Evolutionary conservation across 2,329 filamentous ascomycete genomes (phyloP).

Genomic region (Colletotrichum sp.): DNA sequence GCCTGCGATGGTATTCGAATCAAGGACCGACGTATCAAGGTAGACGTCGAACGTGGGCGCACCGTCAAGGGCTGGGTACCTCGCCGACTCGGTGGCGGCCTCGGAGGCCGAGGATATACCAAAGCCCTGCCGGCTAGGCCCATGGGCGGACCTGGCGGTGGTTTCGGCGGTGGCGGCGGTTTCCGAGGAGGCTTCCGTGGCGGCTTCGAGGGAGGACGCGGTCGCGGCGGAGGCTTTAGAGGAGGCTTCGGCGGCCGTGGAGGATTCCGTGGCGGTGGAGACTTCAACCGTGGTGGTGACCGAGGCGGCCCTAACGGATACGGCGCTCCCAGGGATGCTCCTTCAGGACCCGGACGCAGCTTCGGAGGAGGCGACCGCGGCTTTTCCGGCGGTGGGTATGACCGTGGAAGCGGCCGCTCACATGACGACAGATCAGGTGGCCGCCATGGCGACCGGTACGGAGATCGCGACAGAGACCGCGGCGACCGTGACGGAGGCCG

Average conservation of each 20-base stretch:
- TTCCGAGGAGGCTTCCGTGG: slow-evolving; percentile 53
- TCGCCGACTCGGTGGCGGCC: slow-evolving; percentile 86
- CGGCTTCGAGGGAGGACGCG: slow-evolving; percentile 37
- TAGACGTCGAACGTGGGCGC: slow-evolving; percentile 94
- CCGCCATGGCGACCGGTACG: slow-evolving; percentile 37
- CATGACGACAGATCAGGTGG: slow-evolving; percentile 64
- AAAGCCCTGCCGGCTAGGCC: slow-evolving; percentile 78
- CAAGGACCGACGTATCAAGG: slow-evolving; percentile 88
- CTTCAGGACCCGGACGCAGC: slow-evolving; percentile 57
- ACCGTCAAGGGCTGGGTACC: slow-evolving; percentile 95
- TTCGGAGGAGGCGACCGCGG: slow-evolving; percentile 48
- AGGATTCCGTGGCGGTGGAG: slow-evolving; percentile 50
- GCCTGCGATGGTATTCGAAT: slow-evolving; percentile 86
- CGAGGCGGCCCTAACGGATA: slow-evolving; percentile 52
- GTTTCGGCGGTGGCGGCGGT: slow-evolving; percentile 53
- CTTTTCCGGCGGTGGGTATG: slow-evolving; percentile 56
- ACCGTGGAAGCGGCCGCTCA: slow-evolving; percentile 61
- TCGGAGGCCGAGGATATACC: slow-evolving; percentile 92
- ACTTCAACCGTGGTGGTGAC: slow-evolving; percentile 47
- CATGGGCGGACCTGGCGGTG: slow-evolving; percentile 59
- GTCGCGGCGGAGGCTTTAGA: slow-evolving; percentile 42
- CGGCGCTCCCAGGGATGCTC: slow-evolving; percentile 61
- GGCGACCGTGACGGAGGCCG: slow-evolving; percentile 39
- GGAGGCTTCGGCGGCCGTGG: slow-evolving; percentile 63
- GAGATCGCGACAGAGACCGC: slow-evolving; percentile 28